Percentiles rank a stretch among this genome's conserved stretches.
Evolutionary conservation across 768 basidiomycete genomes (phyloP).

Genomic region (Epithele typhae): DNA sequence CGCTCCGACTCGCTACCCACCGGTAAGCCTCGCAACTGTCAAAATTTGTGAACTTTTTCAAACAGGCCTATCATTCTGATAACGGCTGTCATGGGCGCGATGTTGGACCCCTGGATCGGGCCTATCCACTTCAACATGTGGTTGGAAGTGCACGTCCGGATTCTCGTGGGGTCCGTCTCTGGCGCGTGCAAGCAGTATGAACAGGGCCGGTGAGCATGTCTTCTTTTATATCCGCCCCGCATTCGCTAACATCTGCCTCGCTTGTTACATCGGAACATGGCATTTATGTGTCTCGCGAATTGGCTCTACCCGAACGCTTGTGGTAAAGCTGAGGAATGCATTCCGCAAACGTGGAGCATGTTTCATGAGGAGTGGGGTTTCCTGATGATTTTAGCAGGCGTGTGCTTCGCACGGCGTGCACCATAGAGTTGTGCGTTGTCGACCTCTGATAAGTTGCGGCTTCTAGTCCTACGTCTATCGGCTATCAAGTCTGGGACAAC

Average conservation of each 20-base stretch:
- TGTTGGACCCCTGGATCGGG: constrained; percentile 89
- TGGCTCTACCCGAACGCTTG: constrained; percentile 97
- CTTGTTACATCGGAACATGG: constrained; percentile 69
- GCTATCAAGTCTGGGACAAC: constrained; percentile 94
- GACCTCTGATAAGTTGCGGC: neutral
- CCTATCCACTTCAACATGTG: constrained; percentile 98
- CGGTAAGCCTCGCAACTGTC: no score
- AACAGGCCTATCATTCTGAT: no score
- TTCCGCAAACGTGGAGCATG: constrained; percentile 99
- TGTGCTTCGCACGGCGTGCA: constrained; percentile 77
- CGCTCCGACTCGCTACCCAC: no score
- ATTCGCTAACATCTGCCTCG: constrained; percentile 2
- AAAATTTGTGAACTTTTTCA: no score
- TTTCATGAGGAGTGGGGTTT: constrained; percentile 99
- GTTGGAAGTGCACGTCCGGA: constrained; percentile 92
- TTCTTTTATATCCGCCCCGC: neutral
- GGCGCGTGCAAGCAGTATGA: constrained; percentile 97
- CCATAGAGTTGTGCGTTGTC: no score
- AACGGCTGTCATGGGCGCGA: constrained; percentile 97
- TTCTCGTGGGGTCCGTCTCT: constrained; percentile 89
- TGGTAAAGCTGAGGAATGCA: constrained; percentile 91
- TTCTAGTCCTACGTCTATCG: constrained; percentile 77
- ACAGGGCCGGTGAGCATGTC: constrained; percentile 67
- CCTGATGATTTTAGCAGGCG: constrained; percentile 93
- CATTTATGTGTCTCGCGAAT: constrained; percentile 93